Percentiles rank a stretch among this genome's conserved stretches.
phyloP scores from a whole-genome alignment of 1,284 basidiomycete genomes.

The Malassezia slooffiae region DNA sequence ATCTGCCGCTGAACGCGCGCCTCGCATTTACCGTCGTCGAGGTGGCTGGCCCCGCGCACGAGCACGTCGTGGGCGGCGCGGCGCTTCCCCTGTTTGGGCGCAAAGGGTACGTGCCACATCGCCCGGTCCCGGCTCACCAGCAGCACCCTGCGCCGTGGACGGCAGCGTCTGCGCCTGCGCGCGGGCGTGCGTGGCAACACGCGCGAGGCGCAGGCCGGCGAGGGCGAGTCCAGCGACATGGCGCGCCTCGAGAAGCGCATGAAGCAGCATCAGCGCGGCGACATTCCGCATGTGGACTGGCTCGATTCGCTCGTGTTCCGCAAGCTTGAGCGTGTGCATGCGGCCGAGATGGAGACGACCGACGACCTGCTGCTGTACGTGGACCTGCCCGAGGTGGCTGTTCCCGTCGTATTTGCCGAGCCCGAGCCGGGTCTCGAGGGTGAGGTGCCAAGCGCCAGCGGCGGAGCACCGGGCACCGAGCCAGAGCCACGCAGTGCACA shows the following conservation, averaged over 20 bases:
- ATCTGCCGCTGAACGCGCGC: constrained; percentile 74
- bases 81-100: constrained; percentile 81
- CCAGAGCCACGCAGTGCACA: neutral
- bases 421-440: constrained; percentile 18
- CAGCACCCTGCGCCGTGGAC: constrained; percentile 62
- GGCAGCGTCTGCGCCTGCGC: constrained; percentile 79
- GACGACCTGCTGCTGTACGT: constrained; percentile 65
- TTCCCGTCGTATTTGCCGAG: constrained; percentile 86
- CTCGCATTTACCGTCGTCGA: constrained; percentile 92
- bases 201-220: constrained; percentile 53
- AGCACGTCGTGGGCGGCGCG: constrained; percentile 68
- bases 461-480: neutral
- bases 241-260: constrained; percentile 87
- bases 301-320: constrained; percentile 83
- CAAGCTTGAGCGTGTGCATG: constrained; percentile 65
- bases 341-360: constrained; percentile 20
- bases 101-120: constrained; percentile 64
- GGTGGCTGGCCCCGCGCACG: constrained; percentile 56
- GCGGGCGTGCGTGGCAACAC: constrained; percentile 73
- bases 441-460: neutral
- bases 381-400: constrained; percentile 91
- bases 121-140: neutral
- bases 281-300: constrained; percentile 90
- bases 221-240: constrained; percentile 93
- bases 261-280: constrained; percentile 89